These are phyloP conservation scores for Arthromyces matolae DNA, from an alignment of 768 basidiomycete genomes.

Conservation along the genomic window DNA sequence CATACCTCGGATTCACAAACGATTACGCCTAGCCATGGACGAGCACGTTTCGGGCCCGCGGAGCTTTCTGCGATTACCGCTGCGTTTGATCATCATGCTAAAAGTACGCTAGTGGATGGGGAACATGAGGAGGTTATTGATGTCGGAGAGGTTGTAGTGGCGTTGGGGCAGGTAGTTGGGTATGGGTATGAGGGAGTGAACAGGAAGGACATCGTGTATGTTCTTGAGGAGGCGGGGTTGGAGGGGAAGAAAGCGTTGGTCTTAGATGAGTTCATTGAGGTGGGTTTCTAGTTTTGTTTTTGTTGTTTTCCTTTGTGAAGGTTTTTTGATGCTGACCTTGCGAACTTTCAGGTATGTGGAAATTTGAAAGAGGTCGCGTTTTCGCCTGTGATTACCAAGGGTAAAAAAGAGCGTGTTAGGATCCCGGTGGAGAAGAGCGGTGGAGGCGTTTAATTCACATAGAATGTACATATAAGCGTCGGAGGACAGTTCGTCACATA, in stretches of 20 bases:
- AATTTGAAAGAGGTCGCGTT: constrained; percentile 66
- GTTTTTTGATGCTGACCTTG: not conserved
- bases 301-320: constrained; percentile 1
- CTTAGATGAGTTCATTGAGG: constrained; percentile 88
- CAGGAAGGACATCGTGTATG: constrained; percentile 43
- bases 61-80: constrained; percentile 37
- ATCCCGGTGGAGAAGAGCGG: constrained; percentile 57
- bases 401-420: constrained; percentile 30
- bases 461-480: too few relatives aligned
- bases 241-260: constrained; percentile 51
- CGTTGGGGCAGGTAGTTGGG: constrained; percentile 44
- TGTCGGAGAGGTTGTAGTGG: constrained; percentile 36
- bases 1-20: too few relatives aligned
- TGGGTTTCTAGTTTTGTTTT: constrained; percentile 29
- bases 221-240: constrained; percentile 74
- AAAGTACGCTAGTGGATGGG: constrained; percentile 16
- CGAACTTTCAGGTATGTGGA: constrained; percentile 62
- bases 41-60: too few relatives aligned
- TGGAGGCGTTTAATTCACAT: constrained; percentile 44
- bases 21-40: too few relatives aligned
- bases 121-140: constrained; percentile 34
- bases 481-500: too few relatives aligned
- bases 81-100: constrained; percentile 35
- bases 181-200: constrained; percentile 50
- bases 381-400: constrained; percentile 27